phyloP scores from a whole-genome alignment of 2,329 filamentous ascomycete species.

The Hypomyces perniciosus region DNA sequence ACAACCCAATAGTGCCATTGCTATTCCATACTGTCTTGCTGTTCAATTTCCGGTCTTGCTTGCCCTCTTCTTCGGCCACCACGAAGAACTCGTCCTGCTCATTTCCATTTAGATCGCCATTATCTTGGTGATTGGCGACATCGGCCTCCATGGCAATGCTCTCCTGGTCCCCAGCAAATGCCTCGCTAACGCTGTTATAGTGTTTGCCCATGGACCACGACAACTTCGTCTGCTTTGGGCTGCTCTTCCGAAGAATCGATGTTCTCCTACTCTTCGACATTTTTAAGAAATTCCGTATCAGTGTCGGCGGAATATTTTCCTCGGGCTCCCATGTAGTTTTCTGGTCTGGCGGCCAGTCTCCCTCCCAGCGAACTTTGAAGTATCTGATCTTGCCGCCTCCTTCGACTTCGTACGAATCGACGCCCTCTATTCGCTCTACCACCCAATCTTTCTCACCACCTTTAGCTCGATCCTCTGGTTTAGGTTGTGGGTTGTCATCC shows the following conservation, averaged over 20 bases:
- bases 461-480: not conserved
- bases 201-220: slow-evolving; percentile 18
- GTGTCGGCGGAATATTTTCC: slow-evolving; percentile 37
- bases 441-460: slow-evolving; percentile 31
- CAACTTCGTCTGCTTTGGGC: slow-evolving; percentile 19
- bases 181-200: slow-evolving; percentile 26
- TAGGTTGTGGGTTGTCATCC: not conserved
- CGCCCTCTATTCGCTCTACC: slow-evolving; percentile 40
- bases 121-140: not conserved
- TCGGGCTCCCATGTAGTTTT: slow-evolving; percentile 56
- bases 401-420: slow-evolving; percentile 32
- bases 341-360: slow-evolving; percentile 49
- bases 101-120: slow-evolving; percentile 4
- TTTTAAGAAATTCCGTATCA: slow-evolving; percentile 38
- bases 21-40: not conserved
- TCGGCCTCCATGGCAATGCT: slow-evolving; percentile 1
- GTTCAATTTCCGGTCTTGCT: not conserved
- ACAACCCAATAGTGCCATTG: not conserved
- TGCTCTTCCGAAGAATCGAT: slow-evolving; percentile 9
- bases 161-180: slow-evolving; percentile 20
- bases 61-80: slow-evolving; percentile 21
- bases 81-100: slow-evolving; percentile 24
- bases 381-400: slow-evolving; percentile 32
- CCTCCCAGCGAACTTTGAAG: slow-evolving; percentile 51
- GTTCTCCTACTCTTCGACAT: slow-evolving; percentile 20